Evolutionary conservation across 2,329 filamentous ascomycete genomes (phyloP).

Genomic region (Harringtonia aguacate): DNA sequence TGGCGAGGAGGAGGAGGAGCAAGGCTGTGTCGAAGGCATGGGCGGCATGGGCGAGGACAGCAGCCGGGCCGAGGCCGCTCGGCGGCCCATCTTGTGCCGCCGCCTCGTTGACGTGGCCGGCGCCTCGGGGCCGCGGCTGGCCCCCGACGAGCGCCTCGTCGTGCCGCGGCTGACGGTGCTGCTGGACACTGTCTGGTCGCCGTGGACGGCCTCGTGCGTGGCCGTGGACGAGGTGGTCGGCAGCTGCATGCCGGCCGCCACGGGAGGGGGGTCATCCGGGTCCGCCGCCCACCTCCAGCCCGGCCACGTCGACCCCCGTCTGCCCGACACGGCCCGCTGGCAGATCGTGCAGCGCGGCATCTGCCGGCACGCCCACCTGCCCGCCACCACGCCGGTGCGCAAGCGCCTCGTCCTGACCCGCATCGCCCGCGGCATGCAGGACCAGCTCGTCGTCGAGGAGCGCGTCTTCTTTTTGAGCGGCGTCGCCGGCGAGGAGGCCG

Average conservation of each 20-base stretch:
- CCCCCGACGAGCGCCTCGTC: not conserved
- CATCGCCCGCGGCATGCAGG: not conserved
- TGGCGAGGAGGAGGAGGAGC: too few species aligned
- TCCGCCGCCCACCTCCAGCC: not conserved
- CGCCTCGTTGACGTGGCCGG: not conserved
- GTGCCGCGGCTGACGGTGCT: slow-evolving; percentile 1
- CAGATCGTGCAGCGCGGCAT: not conserved
- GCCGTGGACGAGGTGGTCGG: not conserved
- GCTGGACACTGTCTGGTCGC: not conserved
- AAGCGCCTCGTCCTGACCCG: slow-evolving; percentile 2
- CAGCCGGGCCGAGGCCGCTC: too few species aligned
- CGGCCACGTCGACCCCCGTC: not conserved
- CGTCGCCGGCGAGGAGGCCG: not conserved
- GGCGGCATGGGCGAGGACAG: too few species aligned
- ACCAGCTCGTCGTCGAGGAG: slow-evolving; percentile 5
- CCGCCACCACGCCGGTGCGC: not conserved
- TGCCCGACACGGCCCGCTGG: not conserved
- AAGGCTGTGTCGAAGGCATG: too few species aligned
- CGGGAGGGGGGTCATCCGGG: too few species aligned
- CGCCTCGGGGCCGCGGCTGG: not conserved
- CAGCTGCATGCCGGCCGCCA: not conserved
- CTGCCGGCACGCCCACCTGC: not conserved
- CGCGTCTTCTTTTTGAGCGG: slow-evolving; percentile 2
- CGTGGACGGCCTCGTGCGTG: slow-evolving; percentile 1
- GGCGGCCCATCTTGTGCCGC: not conserved